Evolutionary conservation across 2,329 filamentous ascomycete genomes (phyloP), one percentile per base, ranked within the genome.

Genomic region (Colletotrichum gloeosporioides): DNA sequence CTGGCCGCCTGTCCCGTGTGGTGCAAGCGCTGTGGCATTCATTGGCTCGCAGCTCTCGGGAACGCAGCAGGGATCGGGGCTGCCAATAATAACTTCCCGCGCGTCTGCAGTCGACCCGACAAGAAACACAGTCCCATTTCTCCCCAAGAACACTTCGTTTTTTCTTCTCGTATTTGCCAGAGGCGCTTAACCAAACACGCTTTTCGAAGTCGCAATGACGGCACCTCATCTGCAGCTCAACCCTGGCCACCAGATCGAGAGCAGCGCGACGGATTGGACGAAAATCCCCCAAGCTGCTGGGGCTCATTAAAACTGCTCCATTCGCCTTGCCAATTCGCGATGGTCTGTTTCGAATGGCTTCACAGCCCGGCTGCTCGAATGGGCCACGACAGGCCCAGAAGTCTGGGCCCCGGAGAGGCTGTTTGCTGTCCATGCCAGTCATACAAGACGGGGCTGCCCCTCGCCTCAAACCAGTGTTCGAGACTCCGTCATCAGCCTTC

Each of bases 1-100:
- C 15, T 18, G 39, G 18, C 18, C 39, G 39, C 39, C 53, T 71
- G 75, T 65, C 31, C 64, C 61, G 68, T 72, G 71, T 76, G 65
- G 62, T 65, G 36, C 76, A 70, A 77, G 77, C 75, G 77, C 77
- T 69, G 69, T 44, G 18, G 6, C 13, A 61, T 36, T 65, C 62
- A 77, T 78, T 78, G 77, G 77, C 71, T 49, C 55, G 8, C 53
- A 66, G 66, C 13, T 22, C 10, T 67, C 59, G 29, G 61, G 25
- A 74, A 31, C 32, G 22, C 27, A n/a, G 44, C 77, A 71, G 63
- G 71, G 69, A 64, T n/a, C 53, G 16, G 6, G 25, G 22, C 73
- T 69, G 70, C 77, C 77, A 78, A 77, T 77, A 49, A 74, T 77
- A 76, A 61, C 69, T 72, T 76, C 69, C 72, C 77, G 77, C 77